Base-by-base conservation (phyloP, 1,284 basidiomycete species). In the Cutaneotrichosporon spelunceum region DNA sequence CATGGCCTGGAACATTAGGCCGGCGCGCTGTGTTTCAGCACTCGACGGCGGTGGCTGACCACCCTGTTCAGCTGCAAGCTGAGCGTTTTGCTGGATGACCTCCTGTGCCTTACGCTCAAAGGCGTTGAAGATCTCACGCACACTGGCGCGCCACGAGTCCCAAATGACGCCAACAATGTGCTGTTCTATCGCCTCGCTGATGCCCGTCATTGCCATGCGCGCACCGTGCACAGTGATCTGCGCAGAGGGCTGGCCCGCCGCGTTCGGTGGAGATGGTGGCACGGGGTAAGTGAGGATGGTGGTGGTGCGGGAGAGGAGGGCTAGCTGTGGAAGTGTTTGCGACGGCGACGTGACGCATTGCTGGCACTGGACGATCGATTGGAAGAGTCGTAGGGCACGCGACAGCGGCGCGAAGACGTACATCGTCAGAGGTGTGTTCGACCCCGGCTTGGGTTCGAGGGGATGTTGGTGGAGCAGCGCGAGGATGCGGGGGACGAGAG, bases 141-240 rank as follows among this genome's bases (percentile, higher is more conserved):
- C 63, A 19, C 73, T 69, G 27, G 77, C 76, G 34, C 78, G 62
- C 78, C 78, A 79, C 8, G 68, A 72, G 54, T 78, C 78, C 78
- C 78, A 79, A 5, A 78, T 69, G 10, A 79, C 74, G 8, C 75
- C 75, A 39, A 79, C 74, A 48, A 79, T 79, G 63, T 79, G 78
- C 44, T 72, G 69, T 58, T 79, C 78, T 47, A 79, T 78, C 34
- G 77, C 77, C 54, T 78, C 75, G 10, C 71, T 71, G 36, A 79
- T 64, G 16, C 77, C 78, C 9, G 78, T 79, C 8, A 75, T 74
- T 1, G 72, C 68, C 8, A 78, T 60, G 27, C 73, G 61, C 1
- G 77, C 78, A 26, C 77, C 76, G 58, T 78, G 77, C 19, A 79
- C 68, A 10, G 69, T 71, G 29, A 79, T 71, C 52, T 76, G 76